Base-by-base conservation (phyloP, 371 early-diverging fungal genomes). In the Basidiobolus meristosporus region DNA sequence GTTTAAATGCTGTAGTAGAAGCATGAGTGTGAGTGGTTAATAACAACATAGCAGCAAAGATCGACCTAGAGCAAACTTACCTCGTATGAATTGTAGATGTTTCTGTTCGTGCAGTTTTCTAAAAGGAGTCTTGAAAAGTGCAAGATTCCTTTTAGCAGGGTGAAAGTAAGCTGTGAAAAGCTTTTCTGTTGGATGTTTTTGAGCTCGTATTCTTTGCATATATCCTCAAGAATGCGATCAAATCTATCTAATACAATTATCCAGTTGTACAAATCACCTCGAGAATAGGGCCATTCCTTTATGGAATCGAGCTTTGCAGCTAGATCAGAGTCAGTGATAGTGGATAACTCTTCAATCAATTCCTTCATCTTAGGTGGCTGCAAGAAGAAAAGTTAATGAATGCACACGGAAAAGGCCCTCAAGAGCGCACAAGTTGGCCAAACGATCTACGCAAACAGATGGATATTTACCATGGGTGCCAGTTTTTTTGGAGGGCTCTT, bases 181-280 rank as follows among this genome's bases (percentile, higher is more conserved):
- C 57, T 61, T 41, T 47, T 57, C 19, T 60, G 47, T 53, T 82
- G 82, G 9, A 76, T 56, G 34, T 64, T 60, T 29, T 60, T 56
- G 37, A 87, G 52, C 32, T 71, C 65, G 50, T 70, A 76, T 36
- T 68, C 62, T 41, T 63, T 56, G 46, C 75, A 70, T 12, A 73
- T 51, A 18, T 52, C 51, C 38, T 72, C 77, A 29, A 96, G 62
- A 32, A 91, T 75, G 6, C 50, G 53, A 52, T 93, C 97, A 48
- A 92, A 90, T 20, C 88, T 71, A 60, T 97, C 86, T 32, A 97
- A 70, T 0, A 90, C 90, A 14, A 70, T 62, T 15, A 88, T 80
- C 95, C 95, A 97, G 45, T 90, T 85, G 59, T 77, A 88, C 38
- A 95, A 63, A 51, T 97, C 98, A 34, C 86, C 81, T 43, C 88